phyloP scores from a whole-genome alignment of 2,329 filamentous ascomycete genomes.

The Fusarium chaquense region DNA sequence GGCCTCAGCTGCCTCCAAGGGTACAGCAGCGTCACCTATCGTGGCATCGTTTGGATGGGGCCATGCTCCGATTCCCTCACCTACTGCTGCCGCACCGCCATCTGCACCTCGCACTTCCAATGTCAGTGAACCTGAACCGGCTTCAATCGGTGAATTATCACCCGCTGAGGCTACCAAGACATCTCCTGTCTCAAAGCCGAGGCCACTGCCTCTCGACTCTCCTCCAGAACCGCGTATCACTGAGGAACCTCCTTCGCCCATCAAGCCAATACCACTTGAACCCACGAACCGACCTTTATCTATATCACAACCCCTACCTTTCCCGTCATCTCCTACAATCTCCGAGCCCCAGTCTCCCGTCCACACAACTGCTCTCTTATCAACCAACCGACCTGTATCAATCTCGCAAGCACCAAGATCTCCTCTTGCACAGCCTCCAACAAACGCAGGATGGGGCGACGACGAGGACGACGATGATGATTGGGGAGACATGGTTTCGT shows the following conservation, averaged over 20 bases:
- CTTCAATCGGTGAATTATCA: slow-evolving; percentile 12
- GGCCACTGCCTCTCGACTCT: not conserved
- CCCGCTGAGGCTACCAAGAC: slow-evolving; percentile 21
- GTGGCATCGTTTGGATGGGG: slow-evolving; percentile 52
- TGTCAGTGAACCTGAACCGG: slow-evolving; percentile 28
- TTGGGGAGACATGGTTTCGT: slow-evolving; percentile 70
- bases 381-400: slow-evolving; percentile 30
- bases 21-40: slow-evolving; percentile 44
- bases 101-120: slow-evolving; percentile 23
- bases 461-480: slow-evolving; percentile 66
- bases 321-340: slow-evolving; percentile 32
- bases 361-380: slow-evolving; percentile 14
- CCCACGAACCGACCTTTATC: slow-evolving; percentile 38
- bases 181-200: slow-evolving; percentile 14
- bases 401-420: slow-evolving; percentile 38
- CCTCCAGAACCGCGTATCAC: slow-evolving; percentile 18
- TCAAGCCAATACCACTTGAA: slow-evolving; percentile 30
- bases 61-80: slow-evolving; percentile 33
- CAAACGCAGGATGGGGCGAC: slow-evolving; percentile 31
- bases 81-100: slow-evolving; percentile 34
- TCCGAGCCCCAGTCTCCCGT: slow-evolving; percentile 31
- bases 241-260: slow-evolving; percentile 30
- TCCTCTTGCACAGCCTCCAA: slow-evolving; percentile 41
- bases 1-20: slow-evolving; percentile 43
- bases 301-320: slow-evolving; percentile 32